Percentiles rank a stretch among this genome's conserved stretches.
Conservation (phyloP, 1,139 yeast species). For the Hanseniaspora gamundiae region DNA sequence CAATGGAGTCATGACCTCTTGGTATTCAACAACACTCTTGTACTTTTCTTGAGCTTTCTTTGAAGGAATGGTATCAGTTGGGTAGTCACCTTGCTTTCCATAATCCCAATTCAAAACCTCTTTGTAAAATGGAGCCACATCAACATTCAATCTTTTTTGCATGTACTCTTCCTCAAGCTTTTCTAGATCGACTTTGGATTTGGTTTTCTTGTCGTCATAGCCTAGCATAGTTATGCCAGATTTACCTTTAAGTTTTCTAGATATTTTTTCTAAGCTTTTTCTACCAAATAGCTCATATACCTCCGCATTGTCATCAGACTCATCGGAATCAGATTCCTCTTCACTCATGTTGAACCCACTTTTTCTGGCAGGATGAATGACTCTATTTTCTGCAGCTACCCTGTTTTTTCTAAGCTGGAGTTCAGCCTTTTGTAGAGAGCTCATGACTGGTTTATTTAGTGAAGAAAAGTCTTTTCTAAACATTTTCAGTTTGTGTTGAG, state of each 20-base stretch:
- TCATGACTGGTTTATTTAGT: not conserved
- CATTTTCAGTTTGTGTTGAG: not conserved
- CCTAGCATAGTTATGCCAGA: slow-evolving; percentile 22
- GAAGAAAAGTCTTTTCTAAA: not conserved
- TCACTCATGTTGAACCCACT: slow-evolving; percentile 54
- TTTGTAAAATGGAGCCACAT: slow-evolving; percentile 61
- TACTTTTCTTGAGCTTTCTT: slow-evolving; percentile 35
- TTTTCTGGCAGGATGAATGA: slow-evolving; percentile 57
- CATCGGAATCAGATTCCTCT: slow-evolving; percentile 5
- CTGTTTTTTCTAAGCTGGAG: slow-evolving; percentile 22
- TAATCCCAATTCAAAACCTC: slow-evolving; percentile 71
- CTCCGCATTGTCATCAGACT: slow-evolving; percentile 6
- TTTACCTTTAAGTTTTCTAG: slow-evolving; percentile 6
- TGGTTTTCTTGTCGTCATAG: slow-evolving; percentile 18
- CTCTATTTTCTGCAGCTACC: slow-evolving; percentile 20
- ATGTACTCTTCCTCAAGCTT: slow-evolving; percentile 64
- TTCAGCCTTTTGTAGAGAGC: slow-evolving; percentile 7
- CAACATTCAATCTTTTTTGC: slow-evolving; percentile 71
- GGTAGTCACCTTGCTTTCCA: slow-evolving; percentile 43
- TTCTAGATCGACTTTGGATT: slow-evolving; percentile 26
- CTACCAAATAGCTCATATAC: slow-evolving; percentile 7
- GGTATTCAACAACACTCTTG: slow-evolving; percentile 48
- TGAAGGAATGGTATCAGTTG: slow-evolving; percentile 31
- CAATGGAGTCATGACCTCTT: slow-evolving; percentile 60
- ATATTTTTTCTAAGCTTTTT: not conserved